These are phyloP conservation scores for Dactylellina drechsleri DNA, from an alignment of 2,329 filamentous ascomycete species.

Conservation along the genomic window DNA sequence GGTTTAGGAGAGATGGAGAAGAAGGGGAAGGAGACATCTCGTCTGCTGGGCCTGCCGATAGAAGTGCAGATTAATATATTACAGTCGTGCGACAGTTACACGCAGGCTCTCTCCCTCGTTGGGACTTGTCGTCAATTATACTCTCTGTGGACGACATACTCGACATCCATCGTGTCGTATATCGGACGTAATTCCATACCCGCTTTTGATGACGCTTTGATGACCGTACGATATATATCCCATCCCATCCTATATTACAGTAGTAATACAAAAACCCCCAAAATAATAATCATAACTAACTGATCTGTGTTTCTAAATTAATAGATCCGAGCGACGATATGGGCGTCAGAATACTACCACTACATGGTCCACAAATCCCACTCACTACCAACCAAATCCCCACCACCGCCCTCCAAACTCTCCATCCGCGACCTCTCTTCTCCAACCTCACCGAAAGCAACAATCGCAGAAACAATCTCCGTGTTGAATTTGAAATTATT, in stretches of 20 bases:
- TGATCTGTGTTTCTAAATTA: neutral
- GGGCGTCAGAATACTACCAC: slow-evolving; percentile 29
- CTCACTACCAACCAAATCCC: slow-evolving; percentile 18
- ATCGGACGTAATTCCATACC: slow-evolving; percentile 34
- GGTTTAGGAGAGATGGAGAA: neutral
- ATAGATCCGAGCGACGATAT: slow-evolving; percentile 34
- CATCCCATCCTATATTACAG: neutral
- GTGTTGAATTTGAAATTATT: slow-evolving; percentile 31
- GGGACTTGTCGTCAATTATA: slow-evolving; percentile 23
- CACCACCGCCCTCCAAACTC: slow-evolving; percentile 29
- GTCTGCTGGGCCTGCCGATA: slow-evolving; percentile 12
- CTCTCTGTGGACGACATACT: slow-evolving; percentile 24
- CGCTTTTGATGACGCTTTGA: slow-evolving; percentile 37
- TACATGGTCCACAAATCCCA: slow-evolving; percentile 26
- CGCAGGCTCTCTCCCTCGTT: slow-evolving; percentile 25
- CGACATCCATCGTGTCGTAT: slow-evolving; percentile 32
- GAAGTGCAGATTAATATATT: slow-evolving; percentile 34
- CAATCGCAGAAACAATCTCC: slow-evolving; percentile 14
- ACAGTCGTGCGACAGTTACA: slow-evolving; percentile 29
- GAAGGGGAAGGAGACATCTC: neutral
- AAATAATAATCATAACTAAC: neutral
- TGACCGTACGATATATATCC: slow-evolving; percentile 14
- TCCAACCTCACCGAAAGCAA: slow-evolving; percentile 14
- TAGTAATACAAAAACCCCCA: too few species aligned
- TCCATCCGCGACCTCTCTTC: slow-evolving; percentile 25